A percentile compares a stretch with the other conserved stretches of the same genome.
phyloP scores from a whole-genome alignment of 2,329 filamentous ascomycete species.

The Alternaria infectoria region DNA sequence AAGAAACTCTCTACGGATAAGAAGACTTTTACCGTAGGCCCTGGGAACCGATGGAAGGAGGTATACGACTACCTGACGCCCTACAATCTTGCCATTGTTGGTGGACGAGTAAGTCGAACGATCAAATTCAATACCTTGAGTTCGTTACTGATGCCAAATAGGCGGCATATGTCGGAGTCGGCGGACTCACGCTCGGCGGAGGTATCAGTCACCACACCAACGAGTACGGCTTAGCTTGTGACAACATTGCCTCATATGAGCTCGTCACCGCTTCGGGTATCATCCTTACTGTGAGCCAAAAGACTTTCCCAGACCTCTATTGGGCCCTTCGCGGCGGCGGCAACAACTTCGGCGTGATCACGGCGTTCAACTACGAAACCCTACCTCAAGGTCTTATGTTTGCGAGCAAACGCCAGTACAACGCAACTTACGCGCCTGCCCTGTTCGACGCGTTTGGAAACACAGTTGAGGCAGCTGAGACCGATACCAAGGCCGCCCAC shows the following conservation, averaged over 20 bases:
- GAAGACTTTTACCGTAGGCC: conserved; percentile 33
- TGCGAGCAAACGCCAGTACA: conserved; percentile 8
- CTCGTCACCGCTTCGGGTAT: conserved; percentile 27
- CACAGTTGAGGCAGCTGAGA: conserved; percentile 17
- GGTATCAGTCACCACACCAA: conserved; percentile 12
- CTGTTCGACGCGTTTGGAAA: conserved; percentile 27
- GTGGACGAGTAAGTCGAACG: conserved; percentile 30
- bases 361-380: conserved; percentile 29
- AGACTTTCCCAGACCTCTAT: conserved; percentile 48
- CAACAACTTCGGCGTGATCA: conserved; percentile 46
- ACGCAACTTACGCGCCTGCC: conserved; percentile 12
- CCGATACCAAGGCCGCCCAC: conserved; percentile 28
- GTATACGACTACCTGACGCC: conserved; percentile 38
- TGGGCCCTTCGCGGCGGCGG: conserved; percentile 46
- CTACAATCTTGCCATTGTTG: conserved; percentile 31
- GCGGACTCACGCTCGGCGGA: conserved; percentile 29
- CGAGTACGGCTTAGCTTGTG: conserved; percentile 28
- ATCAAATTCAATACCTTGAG: background rate
- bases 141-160: background rate
- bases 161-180: conserved; percentile 25
- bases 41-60: conserved; percentile 44
- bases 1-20: conserved; percentile 34
- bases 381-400: conserved; percentile 17
- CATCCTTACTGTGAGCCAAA: conserved; percentile 21
- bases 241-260: conserved; percentile 46